Evolutionary conservation across 305 asterid species (phyloP).

Genomic region (Rubia balearica): DNA sequence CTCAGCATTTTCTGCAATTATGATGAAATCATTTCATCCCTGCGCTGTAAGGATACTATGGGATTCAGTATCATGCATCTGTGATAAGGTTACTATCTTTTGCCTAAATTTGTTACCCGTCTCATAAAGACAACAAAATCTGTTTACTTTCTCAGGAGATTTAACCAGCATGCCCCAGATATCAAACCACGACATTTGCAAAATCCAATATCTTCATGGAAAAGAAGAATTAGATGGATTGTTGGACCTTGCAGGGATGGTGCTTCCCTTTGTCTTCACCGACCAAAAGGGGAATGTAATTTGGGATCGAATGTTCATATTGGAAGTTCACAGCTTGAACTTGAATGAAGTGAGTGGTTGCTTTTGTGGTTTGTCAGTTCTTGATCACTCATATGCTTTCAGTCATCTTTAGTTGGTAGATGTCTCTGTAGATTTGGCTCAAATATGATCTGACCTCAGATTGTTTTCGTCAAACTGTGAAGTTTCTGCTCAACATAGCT

Average conservation of each 20-base stretch:
- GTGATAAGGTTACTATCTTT: background rate
- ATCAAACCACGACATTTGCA: background rate
- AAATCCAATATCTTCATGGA: background rate
- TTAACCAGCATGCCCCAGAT: background rate
- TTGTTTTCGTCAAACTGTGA: background rate
- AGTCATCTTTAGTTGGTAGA: slow-evolving; percentile 2
- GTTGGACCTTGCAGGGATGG: background rate
- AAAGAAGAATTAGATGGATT: background rate
- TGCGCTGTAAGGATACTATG: no score
- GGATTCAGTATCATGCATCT: background rate
- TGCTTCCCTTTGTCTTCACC: background rate
- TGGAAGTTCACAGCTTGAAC: background rate
- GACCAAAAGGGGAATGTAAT: background rate
- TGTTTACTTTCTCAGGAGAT: background rate
- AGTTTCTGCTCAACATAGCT: background rate
- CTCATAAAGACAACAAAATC: background rate
- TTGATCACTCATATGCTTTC: background rate
- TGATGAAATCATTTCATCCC: background rate
- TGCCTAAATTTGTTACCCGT: background rate
- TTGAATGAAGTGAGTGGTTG: background rate
- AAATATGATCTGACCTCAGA: background rate
- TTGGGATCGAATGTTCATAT: background rate
- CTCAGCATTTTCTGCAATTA: background rate
- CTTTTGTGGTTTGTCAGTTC: background rate
- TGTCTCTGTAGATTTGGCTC: background rate